A percentile compares a stretch with the other conserved stretches of the same genome.
Conservation (phyloP, 805 yeast genomes). For the Millerago galiae region DNA sequence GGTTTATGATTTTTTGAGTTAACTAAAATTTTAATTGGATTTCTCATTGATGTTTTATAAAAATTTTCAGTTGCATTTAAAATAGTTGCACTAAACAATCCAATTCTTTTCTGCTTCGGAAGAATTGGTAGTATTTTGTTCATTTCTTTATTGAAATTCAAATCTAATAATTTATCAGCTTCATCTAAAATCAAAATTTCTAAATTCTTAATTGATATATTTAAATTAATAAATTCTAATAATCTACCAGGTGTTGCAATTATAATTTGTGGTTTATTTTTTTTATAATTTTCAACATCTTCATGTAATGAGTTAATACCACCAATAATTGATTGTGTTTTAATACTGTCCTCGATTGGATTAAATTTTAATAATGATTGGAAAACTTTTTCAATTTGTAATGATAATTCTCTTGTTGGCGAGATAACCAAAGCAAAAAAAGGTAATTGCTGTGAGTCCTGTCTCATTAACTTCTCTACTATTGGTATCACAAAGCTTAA, state of each 20-base stretch:
- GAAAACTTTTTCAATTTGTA: conserved; percentile 66
- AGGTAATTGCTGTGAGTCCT: conserved; percentile 36
- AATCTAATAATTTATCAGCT: conserved; percentile 82
- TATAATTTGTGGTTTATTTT: conserved; percentile 60
- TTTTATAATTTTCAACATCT: conserved; percentile 56
- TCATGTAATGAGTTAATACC: conserved; percentile 58
- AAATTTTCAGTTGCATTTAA: conserved; percentile 73
- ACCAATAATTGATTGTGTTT: conserved; percentile 60
- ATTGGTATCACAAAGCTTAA: conserved; percentile 84
- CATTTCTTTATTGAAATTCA: conserved; percentile 66
- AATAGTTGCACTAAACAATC: conserved; percentile 90
- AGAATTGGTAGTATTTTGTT: conserved; percentile 57
- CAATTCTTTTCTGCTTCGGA: conserved; percentile 91
- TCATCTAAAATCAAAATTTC: conserved; percentile 83
- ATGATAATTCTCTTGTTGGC: conserved; percentile 60
- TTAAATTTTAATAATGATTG: conserved; percentile 49
- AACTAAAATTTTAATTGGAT: conserved; percentile 85
- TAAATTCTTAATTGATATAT: conserved; percentile 54
- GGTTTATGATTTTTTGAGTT: conserved; percentile 54
- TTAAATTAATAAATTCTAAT: conserved; percentile 56
- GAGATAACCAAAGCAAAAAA: conserved; percentile 68
- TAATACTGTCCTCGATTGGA: conserved; percentile 43
- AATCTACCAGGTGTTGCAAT: conserved; percentile 93
- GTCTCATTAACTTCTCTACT: conserved; percentile 51
- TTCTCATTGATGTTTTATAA: conserved; percentile 84